A percentile compares a stretch with the other conserved stretches of the same genome.
Evolutionary conservation across 2,329 filamentous ascomycete genomes (phyloP).

Genomic region (Oidium heveae): DNA sequence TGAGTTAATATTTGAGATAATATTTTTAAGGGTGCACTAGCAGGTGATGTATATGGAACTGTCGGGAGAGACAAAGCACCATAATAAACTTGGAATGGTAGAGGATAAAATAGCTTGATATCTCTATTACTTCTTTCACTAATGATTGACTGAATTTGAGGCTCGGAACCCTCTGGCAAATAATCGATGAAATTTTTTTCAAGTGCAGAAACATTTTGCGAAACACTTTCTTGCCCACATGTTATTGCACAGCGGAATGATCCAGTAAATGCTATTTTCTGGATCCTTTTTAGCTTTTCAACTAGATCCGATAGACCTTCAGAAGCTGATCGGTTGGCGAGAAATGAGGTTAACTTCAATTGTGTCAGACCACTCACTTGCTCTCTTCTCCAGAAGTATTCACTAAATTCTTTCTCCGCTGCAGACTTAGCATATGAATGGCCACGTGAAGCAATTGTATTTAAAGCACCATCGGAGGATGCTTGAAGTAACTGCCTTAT

Average conservation of each 20-base stretch:
- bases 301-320: slow-evolving; percentile 54
- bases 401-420: slow-evolving; percentile 56
- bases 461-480: slow-evolving; percentile 70
- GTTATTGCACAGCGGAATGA: slow-evolving; percentile 61
- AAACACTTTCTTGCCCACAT: slow-evolving; percentile 50
- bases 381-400: slow-evolving; percentile 47
- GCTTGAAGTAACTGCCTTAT: slow-evolving; percentile 71
- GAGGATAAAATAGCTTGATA: slow-evolving; percentile 65
- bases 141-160: slow-evolving; percentile 19
- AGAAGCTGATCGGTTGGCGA: slow-evolving; percentile 46
- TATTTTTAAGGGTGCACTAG: slow-evolving; percentile 62
- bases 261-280: slow-evolving; percentile 47
- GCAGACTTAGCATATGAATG: slow-evolving; percentile 68
- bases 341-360: slow-evolving; percentile 54
- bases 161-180: slow-evolving; percentile 7
- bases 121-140: slow-evolving; percentile 18
- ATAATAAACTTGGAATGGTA: slow-evolving; percentile 96
- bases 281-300: slow-evolving; percentile 62
- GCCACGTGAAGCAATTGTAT: slow-evolving; percentile 73
- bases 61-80: slow-evolving; percentile 62
- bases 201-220: slow-evolving; percentile 44
- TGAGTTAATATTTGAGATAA: slow-evolving; percentile 83
- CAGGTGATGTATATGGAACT: slow-evolving; percentile 51
- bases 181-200: slow-evolving; percentile 14
- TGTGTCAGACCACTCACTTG: slow-evolving; percentile 81